Evolutionary conservation across 2,329 filamentous ascomycete species (phyloP).

Genomic region (Trichoderma aggressivum): DNA sequence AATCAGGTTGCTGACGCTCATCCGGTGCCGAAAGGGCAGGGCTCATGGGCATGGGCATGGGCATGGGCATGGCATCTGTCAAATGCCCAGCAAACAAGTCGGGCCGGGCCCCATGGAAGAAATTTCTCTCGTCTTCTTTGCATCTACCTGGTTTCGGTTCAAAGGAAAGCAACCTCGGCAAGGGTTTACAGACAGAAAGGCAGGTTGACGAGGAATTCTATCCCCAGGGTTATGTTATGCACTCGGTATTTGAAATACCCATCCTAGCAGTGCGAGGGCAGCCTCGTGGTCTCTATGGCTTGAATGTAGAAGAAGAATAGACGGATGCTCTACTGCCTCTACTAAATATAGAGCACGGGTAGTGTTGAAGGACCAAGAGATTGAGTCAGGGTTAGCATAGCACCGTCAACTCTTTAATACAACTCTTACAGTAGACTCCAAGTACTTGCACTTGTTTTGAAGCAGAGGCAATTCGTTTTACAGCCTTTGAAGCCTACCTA

Average conservation of each 20-base stretch:
- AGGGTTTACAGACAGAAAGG: neutral
- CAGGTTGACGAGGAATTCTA: neutral
- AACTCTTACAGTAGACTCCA: neutral
- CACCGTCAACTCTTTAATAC: neutral
- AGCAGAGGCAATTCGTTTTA: neutral
- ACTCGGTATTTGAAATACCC: neutral
- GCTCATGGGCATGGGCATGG: too few species aligned
- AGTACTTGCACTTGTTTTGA: neutral
- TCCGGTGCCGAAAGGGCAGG: neutral
- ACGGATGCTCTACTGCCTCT: neutral
- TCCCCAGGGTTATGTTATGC: neutral
- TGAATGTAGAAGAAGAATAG: neutral
- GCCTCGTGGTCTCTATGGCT: neutral
- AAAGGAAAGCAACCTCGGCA: neutral
- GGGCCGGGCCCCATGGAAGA: neutral
- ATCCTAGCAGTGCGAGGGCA: neutral
- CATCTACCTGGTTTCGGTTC: too few species aligned
- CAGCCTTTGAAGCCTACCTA: too few species aligned
- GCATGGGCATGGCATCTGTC: neutral
- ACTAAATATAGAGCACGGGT: neutral
- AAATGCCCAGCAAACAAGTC: neutral
- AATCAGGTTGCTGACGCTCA: constrained; percentile 11
- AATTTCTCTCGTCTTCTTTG: neutral
- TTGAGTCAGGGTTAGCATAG: neutral
- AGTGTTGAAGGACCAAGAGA: neutral